Base-by-base conservation (phyloP, 2,329 filamentous ascomycete genomes). In the Coniochaeta prunicola region DNA sequence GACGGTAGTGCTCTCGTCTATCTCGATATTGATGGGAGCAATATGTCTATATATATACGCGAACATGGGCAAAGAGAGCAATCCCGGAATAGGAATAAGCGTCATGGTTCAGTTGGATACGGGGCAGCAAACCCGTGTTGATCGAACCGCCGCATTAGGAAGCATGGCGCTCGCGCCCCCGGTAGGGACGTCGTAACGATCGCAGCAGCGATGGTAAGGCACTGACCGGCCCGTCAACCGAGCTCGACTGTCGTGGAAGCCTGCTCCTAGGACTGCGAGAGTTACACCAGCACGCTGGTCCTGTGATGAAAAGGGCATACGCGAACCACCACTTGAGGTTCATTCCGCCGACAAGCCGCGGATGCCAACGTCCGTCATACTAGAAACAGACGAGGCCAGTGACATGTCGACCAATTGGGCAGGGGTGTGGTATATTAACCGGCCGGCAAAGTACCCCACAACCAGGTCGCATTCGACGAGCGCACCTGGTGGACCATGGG, bases 271-370 rank as follows among this genome's bases (percentile, higher is more conserved):
- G 12, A 45, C 40, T n/a, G 17, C 15, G 9, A 38, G 17, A n/a
- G 17, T 38, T 17, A 10, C 36, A 50, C 2, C 45, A 50, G 45
- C 24, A 50, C 28, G 15, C 45, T 30, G 26, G 24, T 28, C 45
- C 45, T 30, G 45, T 50, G 45, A 50, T 50, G n/a, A 26, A 50
- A 50, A 7, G 8, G 24, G 21, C 45, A 3, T 50, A 50, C 45
- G 45, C 45, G 45, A 50, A 50, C 45, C 45, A 50, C 45, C 45
- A 50, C 45, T 30, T 28, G 26, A 30, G 13, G 21, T 50, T 13
- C 45, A 50, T 50, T 50, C 45, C 45, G 45, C 45, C 45, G 45
- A 50, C 45, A 50, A 17, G 45, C 45, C 45, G 45, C 45, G 45
- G 45, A 50, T 50, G 45, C 2, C 45, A 17, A 50, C 21, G 45